Base-by-base conservation (phyloP, 805 yeast species). In the Blastobotrys attinorum region DNA sequence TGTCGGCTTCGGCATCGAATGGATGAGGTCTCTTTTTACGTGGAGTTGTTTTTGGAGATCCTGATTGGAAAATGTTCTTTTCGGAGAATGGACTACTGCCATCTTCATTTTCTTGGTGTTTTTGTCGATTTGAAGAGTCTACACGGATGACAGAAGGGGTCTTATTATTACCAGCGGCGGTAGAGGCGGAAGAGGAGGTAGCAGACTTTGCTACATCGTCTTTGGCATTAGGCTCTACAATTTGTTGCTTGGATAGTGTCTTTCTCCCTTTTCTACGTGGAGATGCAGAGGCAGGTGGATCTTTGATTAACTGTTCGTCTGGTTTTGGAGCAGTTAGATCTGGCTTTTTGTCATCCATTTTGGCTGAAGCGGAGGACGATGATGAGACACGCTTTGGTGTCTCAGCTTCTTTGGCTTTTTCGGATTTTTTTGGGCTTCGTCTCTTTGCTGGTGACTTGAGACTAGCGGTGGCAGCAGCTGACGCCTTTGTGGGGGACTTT, bases 21-120 rank as follows among this genome's bases (percentile, higher is more conserved):
- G 22, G n/a, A 5, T 20, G 37, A 33, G 15, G 25, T 27, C 20
- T 11, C 47, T 37, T 45, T 45, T 13, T 41, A 18, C 31, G 20
- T n/a, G 40, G 41, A 15, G 49, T 33, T 4, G 38, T 34, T 2
- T 37, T 37, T 7, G 45, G 46, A 8, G 51, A 39, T 16, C 37
- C 44, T 6, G 23, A 22, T 35, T 48, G 51, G 45, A 48, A 48
- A 6, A 46, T 41, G 37, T 48, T 48, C 37, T 46, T 39, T 31
- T 25, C 39, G 2, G 50, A 43, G 23, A 48, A 48, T 8, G 51
- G 50, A 3, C 43, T 35, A 31, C 27, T 21, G 25, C 39, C 37
- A 22, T 29, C 22, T 44, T 39, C 36, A 15, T 33, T 41, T 46
- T 40, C 16, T 27, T 31, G 25, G 31, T 35, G 22, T 23, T 39